Conservation (phyloP, 1,284 basidiomycete species). For the Marasmius fiardii region DNA sequence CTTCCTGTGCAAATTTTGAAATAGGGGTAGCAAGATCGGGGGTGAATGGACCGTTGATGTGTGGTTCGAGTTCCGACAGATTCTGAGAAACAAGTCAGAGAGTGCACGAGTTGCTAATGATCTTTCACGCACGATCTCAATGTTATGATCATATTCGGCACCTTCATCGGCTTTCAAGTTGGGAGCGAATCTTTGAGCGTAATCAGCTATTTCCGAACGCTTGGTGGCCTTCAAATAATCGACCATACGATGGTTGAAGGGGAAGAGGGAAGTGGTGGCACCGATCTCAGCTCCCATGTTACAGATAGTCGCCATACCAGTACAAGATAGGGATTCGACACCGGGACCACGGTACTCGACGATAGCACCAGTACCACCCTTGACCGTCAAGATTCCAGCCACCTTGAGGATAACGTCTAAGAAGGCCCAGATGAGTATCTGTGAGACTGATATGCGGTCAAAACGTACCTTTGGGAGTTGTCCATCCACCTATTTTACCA, state of each 20-base stretch:
- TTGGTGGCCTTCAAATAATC: slow-evolving; percentile 94
- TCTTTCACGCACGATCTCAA: slow-evolving; percentile 76
- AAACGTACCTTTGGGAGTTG: slow-evolving; percentile 86
- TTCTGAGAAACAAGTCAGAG: slow-evolving; percentile 47
- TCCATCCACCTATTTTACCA: slow-evolving; percentile 96
- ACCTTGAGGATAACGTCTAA: slow-evolving; percentile 95
- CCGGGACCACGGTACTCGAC: slow-evolving; percentile 94
- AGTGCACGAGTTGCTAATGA: background rate
- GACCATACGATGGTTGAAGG: slow-evolving; percentile 94
- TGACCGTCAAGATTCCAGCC: slow-evolving; percentile 95
- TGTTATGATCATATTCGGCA: slow-evolving; percentile 92
- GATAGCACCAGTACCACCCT: slow-evolving; percentile 96
- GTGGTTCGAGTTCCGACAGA: slow-evolving; percentile 95
- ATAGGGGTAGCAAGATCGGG: slow-evolving; percentile 95
- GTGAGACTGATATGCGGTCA: background rate
- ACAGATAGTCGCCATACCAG: slow-evolving; percentile 99
- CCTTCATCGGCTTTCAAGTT: slow-evolving; percentile 89
- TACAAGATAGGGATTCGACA: slow-evolving; percentile 95
- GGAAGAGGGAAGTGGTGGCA: slow-evolving; percentile 98
- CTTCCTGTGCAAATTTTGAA: slow-evolving; percentile 91
- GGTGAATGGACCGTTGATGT: slow-evolving; percentile 99
- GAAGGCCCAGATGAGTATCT: slow-evolving; percentile 6
- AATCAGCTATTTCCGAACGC: slow-evolving; percentile 84
- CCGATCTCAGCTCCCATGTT: slow-evolving; percentile 99
- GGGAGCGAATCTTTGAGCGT: slow-evolving; percentile 88